phyloP scores from a whole-genome alignment of 2,329 filamentous ascomycete species.

The Colletotrichum sp. region DNA sequence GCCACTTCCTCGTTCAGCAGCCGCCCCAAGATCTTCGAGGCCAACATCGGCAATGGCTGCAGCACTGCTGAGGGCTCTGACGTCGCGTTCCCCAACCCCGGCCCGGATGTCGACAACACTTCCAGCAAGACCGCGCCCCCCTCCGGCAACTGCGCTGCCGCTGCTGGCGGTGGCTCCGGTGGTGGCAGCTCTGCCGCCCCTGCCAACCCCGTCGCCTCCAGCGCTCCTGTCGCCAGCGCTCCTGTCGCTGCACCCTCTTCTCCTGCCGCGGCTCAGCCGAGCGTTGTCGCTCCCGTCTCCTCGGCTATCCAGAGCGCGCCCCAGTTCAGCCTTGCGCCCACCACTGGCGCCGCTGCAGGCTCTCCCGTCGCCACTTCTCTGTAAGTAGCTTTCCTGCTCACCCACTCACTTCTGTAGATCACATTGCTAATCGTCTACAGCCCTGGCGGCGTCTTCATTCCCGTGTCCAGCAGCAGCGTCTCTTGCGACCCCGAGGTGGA shows the following conservation, averaged over 20 bases:
- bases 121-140: constrained; percentile 41
- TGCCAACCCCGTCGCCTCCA: constrained; percentile 23
- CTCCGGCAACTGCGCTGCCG: constrained; percentile 39
- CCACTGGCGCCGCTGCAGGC: constrained; percentile 10
- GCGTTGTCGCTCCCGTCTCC: background rate
- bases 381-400: constrained; percentile 25
- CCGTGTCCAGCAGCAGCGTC: constrained; percentile 29
- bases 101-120: constrained; percentile 53
- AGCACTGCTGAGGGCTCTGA: constrained; percentile 61
- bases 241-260: background rate
- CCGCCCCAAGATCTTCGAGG: constrained; percentile 73
- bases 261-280: background rate
- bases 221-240: background rate
- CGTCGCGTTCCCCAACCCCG: constrained; percentile 70
- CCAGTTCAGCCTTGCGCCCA: background rate
- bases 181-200: constrained; percentile 11
- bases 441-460: constrained; percentile 50
- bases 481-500: constrained; percentile 3
- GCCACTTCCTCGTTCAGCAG: constrained; percentile 46
- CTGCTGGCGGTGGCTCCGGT: constrained; percentile 30
- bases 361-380: constrained; percentile 23
- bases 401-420: background rate
- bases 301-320: background rate
- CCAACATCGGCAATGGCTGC: constrained; percentile 69
- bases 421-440: constrained; percentile 30